Evolutionary conservation across 176 grass and related monocot genomes (phyloP).

Genomic region (Triticum urartu): DNA sequence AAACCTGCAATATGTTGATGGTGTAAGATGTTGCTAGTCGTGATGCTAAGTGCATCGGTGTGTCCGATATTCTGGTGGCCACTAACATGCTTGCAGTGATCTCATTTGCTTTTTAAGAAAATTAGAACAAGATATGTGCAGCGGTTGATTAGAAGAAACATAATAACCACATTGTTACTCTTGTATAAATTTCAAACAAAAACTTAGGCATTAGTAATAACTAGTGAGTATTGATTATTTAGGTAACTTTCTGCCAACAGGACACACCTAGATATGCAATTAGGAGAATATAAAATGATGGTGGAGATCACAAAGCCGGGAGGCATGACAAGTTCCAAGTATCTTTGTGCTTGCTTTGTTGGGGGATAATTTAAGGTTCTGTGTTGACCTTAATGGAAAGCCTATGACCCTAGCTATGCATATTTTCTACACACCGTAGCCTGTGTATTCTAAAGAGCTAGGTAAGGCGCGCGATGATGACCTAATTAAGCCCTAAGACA

Average conservation of each 20-base stretch:
- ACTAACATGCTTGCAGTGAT: neutral
- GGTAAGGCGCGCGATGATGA: neutral
- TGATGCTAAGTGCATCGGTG: neutral
- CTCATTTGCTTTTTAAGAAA: neutral
- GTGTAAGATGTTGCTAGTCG: neutral
- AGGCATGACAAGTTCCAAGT: conserved; percentile 30
- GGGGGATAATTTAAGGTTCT: conserved; percentile 13
- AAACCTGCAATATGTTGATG: neutral
- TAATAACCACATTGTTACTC: conserved; percentile 10
- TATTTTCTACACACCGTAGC: neutral
- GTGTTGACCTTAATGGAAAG: conserved; percentile 29
- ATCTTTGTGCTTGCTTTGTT: conserved; percentile 8
- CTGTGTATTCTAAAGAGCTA: neutral
- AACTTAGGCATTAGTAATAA: neutral
- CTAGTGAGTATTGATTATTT: neutral
- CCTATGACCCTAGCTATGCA: conserved; percentile 12
- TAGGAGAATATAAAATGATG: conserved; percentile 15
- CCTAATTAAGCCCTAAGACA: conserved; percentile 7
- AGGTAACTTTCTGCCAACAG: neutral
- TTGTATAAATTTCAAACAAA: neutral
- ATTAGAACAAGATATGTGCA: neutral
- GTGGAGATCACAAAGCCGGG: conserved; percentile 20
- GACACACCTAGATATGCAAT: neutral
- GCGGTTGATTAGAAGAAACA: neutral
- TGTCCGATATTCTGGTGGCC: neutral